Evolutionary conservation across 2,329 filamentous ascomycete genomes (phyloP).

Genomic region (Apiospora kogelbergensis): DNA sequence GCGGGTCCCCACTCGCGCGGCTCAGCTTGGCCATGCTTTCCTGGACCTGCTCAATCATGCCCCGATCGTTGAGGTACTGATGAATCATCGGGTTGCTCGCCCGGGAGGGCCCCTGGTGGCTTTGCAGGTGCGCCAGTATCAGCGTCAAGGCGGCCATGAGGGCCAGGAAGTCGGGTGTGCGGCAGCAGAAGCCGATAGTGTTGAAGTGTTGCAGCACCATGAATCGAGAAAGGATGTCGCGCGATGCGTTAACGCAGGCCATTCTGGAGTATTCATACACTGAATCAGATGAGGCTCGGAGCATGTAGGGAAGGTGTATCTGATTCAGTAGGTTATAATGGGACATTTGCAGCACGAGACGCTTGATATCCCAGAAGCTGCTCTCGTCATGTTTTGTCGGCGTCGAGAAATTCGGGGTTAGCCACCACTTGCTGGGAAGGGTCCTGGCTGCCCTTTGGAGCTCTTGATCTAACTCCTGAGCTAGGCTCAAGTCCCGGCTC

Average conservation of each 20-base stretch:
- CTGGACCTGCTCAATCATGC: conserved; percentile 4
- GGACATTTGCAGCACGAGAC: conserved; percentile 36
- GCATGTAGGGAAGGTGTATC: conserved; percentile 43
- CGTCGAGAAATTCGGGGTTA: background rate
- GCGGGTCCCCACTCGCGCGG: conserved; percentile 27
- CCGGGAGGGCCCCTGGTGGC: conserved; percentile 6
- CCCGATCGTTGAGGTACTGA: conserved; percentile 30
- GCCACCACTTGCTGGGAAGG: background rate
- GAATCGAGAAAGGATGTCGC: conserved; percentile 39
- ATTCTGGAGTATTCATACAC: conserved; percentile 35
- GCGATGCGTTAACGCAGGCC: conserved; percentile 38
- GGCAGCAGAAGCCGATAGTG: conserved; percentile 31
- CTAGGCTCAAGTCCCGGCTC: conserved; percentile 11
- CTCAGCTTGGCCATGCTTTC: background rate
- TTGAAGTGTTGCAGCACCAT: conserved; percentile 31
- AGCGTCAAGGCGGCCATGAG: conserved; percentile 35
- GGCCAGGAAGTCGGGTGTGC: conserved; percentile 38
- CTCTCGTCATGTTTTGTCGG: conserved; percentile 10
- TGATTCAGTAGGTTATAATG: conserved; percentile 40
- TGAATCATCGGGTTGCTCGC: conserved; percentile 35
- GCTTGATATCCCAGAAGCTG: conserved; percentile 26
- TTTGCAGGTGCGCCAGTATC: conserved; percentile 33
- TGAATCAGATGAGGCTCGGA: conserved; percentile 26
- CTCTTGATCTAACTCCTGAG: conserved; percentile 8
- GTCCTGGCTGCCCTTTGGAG: conserved; percentile 19